These are phyloP conservation scores for Ogataea henricii DNA, from an alignment of 805 yeast species.

Conservation along the genomic window DNA sequence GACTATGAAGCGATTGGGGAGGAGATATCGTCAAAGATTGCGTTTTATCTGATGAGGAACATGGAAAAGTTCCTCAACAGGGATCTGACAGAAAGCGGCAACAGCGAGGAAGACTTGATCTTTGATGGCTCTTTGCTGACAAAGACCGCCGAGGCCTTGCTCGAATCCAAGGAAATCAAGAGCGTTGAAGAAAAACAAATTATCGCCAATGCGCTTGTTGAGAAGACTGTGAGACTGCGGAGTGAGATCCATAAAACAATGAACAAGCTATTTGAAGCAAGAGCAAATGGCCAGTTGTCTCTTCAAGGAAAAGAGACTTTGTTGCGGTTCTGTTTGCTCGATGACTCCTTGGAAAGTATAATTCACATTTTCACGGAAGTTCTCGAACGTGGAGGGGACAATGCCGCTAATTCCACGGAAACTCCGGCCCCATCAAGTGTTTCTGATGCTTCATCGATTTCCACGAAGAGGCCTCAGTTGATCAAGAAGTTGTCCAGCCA, in stretches of 20 bases:
- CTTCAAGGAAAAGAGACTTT: conserved; percentile 58
- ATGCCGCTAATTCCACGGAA: no score
- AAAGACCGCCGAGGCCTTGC: conserved; percentile 68
- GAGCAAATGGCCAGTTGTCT: conserved; percentile 48
- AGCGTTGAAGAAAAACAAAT: conserved; percentile 43
- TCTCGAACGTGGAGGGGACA: not conserved
- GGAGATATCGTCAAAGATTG: conserved; percentile 53
- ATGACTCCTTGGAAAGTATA: conserved; percentile 54
- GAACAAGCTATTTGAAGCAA: conserved; percentile 48
- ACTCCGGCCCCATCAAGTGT: no score
- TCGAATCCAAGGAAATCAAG: conserved; percentile 41
- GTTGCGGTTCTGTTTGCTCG: conserved; percentile 54
- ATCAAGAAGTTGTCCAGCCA: conserved; percentile 32
- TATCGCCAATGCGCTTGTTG: conserved; percentile 51
- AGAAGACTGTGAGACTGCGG: conserved; percentile 51
- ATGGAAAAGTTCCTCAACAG: conserved; percentile 49
- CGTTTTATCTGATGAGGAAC: conserved; percentile 57
- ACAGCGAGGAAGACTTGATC: conserved; percentile 57
- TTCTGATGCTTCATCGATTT: no score
- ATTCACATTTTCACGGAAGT: conserved; percentile 44
- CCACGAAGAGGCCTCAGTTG: conserved; percentile 25
- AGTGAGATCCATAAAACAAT: conserved; percentile 53
- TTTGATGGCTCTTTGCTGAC: conserved; percentile 76
- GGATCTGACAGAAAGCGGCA: conserved; percentile 25
- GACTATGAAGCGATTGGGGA: conserved; percentile 56